Evolutionary conservation across 2,329 filamentous ascomycete genomes (phyloP).

Genomic region (Coniella vitis): DNA sequence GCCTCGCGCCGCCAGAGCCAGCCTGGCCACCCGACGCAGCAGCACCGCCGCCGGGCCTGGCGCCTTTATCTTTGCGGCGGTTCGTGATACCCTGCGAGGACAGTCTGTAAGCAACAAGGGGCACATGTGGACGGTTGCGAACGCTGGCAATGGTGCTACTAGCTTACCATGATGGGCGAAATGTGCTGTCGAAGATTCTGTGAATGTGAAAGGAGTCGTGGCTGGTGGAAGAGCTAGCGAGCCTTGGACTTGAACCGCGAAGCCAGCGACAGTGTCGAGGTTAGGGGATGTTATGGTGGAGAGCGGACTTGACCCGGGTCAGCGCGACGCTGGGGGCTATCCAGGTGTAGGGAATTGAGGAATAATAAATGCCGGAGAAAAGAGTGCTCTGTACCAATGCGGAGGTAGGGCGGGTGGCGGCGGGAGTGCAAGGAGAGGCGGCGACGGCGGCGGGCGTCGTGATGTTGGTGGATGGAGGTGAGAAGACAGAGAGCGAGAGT

Average conservation of each 20-base stretch:
- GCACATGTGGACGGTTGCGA: background rate
- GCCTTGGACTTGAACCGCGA: too few species aligned
- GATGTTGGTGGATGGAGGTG: background rate
- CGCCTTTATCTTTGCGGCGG: slow-evolving; percentile 41
- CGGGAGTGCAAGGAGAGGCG: background rate
- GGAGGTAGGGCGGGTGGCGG: too few species aligned
- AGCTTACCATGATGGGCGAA: slow-evolving; percentile 14
- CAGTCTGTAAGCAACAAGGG: slow-evolving; percentile 3
- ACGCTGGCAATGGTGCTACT: background rate
- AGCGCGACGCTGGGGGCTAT: slow-evolving; percentile 1
- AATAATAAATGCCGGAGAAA: background rate
- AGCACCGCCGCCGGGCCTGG: slow-evolving; percentile 35
- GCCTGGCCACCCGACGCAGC: slow-evolving; percentile 33
- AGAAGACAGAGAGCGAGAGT: background rate
- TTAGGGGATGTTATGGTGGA: background rate
- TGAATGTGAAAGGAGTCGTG: too few species aligned
- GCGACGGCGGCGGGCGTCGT: background rate
- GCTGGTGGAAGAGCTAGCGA: too few species aligned
- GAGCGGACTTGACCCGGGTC: slow-evolving; percentile 5
- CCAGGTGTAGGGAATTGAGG: slow-evolving; percentile 1
- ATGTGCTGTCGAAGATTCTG: too few species aligned
- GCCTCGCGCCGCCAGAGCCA: slow-evolving; percentile 49
- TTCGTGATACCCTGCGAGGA: slow-evolving; percentile 39
- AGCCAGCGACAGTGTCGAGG: background rate
- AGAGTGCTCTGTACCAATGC: too few species aligned